Conservation (phyloP, 768 basidiomycete species). For the Coprinellus aureogranulatus region DNA sequence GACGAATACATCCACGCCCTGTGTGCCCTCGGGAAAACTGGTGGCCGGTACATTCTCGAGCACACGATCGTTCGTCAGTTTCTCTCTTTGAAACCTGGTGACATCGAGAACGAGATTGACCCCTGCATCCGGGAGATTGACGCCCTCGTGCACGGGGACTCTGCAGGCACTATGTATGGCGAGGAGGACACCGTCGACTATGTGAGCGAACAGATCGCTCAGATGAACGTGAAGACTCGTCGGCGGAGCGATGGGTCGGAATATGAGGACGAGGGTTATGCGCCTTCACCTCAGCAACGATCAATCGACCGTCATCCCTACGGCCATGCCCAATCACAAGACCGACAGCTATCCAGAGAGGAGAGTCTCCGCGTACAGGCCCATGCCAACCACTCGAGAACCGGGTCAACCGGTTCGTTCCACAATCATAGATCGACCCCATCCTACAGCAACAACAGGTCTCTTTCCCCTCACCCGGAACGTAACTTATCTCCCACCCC, state of each 20-base stretch:
- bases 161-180: conserved; percentile 15
- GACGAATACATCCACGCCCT: conserved; percentile 85
- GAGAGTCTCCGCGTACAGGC: conserved; percentile 39
- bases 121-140: conserved; percentile 60
- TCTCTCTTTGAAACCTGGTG: conserved; percentile 81
- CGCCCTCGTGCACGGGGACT: conserved; percentile 41
- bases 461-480: conserved; percentile 36
- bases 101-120: conserved; percentile 68
- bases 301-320: conserved; percentile 35
- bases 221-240: conserved; percentile 46
- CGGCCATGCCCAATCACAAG: conserved; percentile 33
- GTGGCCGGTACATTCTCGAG: conserved; percentile 78
- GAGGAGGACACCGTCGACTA: conserved; percentile 36
- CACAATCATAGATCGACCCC: conserved; percentile 30
- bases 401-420: conserved; percentile 49
- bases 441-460: conserved; percentile 30
- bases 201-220: conserved; percentile 46
- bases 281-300: conserved; percentile 40
- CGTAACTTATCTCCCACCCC: conserved; percentile 32
- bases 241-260: conserved; percentile 61
- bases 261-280: conserved; percentile 59
- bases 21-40: conserved; percentile 63
- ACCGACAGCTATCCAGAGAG: conserved; percentile 40
- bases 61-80: conserved; percentile 80
- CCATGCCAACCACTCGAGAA: conserved; percentile 47